Evolutionary conservation across 306 rosid genomes (phyloP), one percentile per base, ranked within the genome.

Genomic region (Cucumis cinereus): DNA sequence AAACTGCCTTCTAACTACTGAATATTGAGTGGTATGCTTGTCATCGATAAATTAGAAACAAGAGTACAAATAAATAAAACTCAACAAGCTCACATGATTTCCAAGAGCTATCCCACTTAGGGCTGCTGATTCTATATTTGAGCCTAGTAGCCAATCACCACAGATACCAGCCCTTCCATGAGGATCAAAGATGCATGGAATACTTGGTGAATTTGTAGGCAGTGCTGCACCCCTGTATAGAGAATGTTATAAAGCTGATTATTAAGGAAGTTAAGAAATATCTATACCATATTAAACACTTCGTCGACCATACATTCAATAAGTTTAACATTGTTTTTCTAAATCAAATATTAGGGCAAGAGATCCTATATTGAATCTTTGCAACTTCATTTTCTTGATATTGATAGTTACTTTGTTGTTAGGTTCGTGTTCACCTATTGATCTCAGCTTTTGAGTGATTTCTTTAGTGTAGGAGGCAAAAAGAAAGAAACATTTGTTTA

Each of bases 111-210:
- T 91, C 73, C 98, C 98, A 45, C 98, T 93, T 26, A 91, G 71
- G 50, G 88, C 93, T 61, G 98, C 97, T 17, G 98, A 87, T 83
- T 93, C 98, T 81, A 91, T 30, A 81, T 88, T 90, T 60, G 98
- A 93, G 84, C 98, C 98, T 10, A 93, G 86, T 7, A 93, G 85
- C 98, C 97, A 93, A 80, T 93, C 98, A 73, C 98, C 96, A 28
- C 97, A 93, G 72, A 91, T 89, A 63, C 98, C 98, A 33, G 96
- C 94, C 79, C 98, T 83, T 81, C 97, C 97, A 0, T 52, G 80
- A 61, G 94, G 96, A 80, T 93, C 96, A 84, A 93, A 93, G 83
- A 93, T 93, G 79, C 91, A 93, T 47, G 98, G 97, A 77, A 90
- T 56, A 70, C 87, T 85, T 4, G 91, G 98, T 49, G 92, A 83